phyloP scores from a whole-genome alignment of 768 basidiomycete genomes.

The Cystofilobasidium ferigula region DNA sequence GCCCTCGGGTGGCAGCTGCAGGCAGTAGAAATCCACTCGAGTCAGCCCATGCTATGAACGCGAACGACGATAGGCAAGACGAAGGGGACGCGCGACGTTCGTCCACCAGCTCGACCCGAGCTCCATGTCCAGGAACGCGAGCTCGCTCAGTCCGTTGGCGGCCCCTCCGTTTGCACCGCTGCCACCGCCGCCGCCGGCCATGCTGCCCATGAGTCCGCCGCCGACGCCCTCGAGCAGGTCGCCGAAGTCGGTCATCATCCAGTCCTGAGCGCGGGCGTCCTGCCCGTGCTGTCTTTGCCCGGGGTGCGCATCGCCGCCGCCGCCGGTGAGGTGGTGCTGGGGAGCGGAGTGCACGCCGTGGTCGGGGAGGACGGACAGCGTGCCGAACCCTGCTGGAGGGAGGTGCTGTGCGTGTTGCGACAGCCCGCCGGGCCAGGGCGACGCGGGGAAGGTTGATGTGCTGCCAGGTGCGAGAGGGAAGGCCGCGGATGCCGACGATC shows the following conservation, averaged over 20 bases:
- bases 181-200: neutral
- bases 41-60: neutral
- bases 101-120: conserved; percentile 5
- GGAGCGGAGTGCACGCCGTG: neutral
- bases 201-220: neutral
- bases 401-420: neutral
- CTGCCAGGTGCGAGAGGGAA: neutral
- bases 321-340: neutral
- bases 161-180: too few species aligned
- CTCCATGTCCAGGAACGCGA: conserved; percentile 5
- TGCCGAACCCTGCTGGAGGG: neutral
- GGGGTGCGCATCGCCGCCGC: neutral
- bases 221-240: neutral
- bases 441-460: neutral
- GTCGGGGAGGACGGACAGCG: neutral
- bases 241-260: neutral
- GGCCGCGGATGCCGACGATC: neutral
- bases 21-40: neutral
- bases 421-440: neutral
- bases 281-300: too few species aligned
- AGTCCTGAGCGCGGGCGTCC: neutral
- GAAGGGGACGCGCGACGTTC: neutral
- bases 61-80: too few species aligned
- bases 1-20: neutral
- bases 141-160: neutral